Base-by-base conservation (phyloP, 2,329 filamentous ascomycete genomes). In the Drechslera avenae region DNA sequence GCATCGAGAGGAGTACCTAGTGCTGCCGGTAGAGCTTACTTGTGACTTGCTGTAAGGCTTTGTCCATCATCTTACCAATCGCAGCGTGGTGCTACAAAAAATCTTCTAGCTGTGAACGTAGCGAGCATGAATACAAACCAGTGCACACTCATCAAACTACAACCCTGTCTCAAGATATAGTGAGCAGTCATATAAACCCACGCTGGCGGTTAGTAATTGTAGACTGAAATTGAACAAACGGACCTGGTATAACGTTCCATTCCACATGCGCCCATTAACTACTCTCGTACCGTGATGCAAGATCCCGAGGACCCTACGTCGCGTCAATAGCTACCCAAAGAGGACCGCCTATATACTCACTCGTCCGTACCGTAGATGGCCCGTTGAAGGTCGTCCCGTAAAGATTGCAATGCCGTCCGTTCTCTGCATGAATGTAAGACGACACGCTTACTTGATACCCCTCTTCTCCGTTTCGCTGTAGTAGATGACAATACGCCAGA, bases 401-500 rank as follows among this genome's bases (percentile, higher is more conserved):
- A 16, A 33, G 34, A 31, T 26, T 17, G 13, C 16, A 26, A 17
- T 19, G 14, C 32, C 17, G 21, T 10, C 44, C 30, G 35, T 16
- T 23, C 17, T 19, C 17, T 14, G 16, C 16, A 18, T 16, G 16
- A 6, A 10, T 14, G 28, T 26, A 23, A 35, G 17, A 35, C 28
- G 19, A 31, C 26, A 21, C 26, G 13, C 40, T 56, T 60, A 72
- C 50, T 71, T 72, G 52, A 97, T 79, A 2, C 92, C 92, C 57
- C 91, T 81, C 78, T 94, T 96, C 81, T 96, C 93, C 67, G 88
- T 90, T 75, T 97, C 93, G 5, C 90, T 94, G 67, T 93, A 97
- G 84, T 97, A 97, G 67, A 97, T 96, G 50, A 97, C 86, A 91
- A 97, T 96, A 42, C 93, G 86, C 94, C 94, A 99, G 30, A 99